Evolutionary conservation across 768 basidiomycete species (phyloP).

Genomic region (Amanita pseudoporphyria): DNA sequence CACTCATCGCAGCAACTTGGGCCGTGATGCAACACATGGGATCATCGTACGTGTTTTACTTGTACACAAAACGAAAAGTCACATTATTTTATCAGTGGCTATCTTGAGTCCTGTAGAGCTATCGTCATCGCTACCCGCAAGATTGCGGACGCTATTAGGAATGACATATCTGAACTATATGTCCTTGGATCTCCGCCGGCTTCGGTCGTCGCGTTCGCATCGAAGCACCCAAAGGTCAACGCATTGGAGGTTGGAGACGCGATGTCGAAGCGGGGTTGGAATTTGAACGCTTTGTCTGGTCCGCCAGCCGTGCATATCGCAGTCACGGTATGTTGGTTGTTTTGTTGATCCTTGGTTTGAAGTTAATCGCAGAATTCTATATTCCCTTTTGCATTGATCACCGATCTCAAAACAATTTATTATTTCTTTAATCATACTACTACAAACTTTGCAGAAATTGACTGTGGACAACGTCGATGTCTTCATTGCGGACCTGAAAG

Average conservation of each 20-base stretch:
- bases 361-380: no score
- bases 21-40: constrained; percentile 95
- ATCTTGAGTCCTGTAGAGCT: constrained; percentile 71
- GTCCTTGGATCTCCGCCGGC: constrained; percentile 85
- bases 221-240: constrained; percentile 51
- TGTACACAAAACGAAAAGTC: not conserved
- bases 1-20: constrained; percentile 92
- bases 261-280: constrained; percentile 85
- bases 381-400: no score
- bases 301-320: constrained; percentile 90
- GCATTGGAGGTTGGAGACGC: constrained; percentile 86
- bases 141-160: constrained; percentile 58
- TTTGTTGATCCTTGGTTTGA: no score
- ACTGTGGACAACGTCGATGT: constrained; percentile 70
- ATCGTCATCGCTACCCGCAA: constrained; percentile 70
- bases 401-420: no score
- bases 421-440: not conserved
- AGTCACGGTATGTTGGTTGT: constrained; percentile 58
- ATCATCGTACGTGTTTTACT: constrained; percentile 46
- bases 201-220: constrained; percentile 84
- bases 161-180: constrained; percentile 74
- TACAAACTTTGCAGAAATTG: constrained; percentile 47
- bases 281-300: constrained; percentile 73
- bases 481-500: constrained; percentile 79
- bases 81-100: constrained; percentile 47